These are phyloP conservation scores for Coemansia sp. DNA, from an alignment of 192 early-diverging fungal genomes.

Conservation along the genomic window DNA sequence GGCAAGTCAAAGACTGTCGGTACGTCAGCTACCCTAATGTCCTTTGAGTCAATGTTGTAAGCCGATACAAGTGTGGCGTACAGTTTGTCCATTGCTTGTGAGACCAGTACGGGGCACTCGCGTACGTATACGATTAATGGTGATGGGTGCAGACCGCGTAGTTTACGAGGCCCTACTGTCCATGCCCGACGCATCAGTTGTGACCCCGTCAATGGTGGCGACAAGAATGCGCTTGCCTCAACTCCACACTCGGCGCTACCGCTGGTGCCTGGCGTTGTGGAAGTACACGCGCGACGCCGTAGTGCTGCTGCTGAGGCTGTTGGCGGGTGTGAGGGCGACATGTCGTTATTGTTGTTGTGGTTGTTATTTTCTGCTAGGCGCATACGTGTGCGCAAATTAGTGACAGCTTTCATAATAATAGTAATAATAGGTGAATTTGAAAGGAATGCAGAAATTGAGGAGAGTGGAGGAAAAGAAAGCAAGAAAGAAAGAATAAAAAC, in stretches of 20 bases:
- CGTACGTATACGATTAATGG: conserved; percentile 44
- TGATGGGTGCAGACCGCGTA: conserved; percentile 50
- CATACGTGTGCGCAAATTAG: conserved; percentile 44
- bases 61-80: conserved; percentile 31
- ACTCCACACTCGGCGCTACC: not conserved
- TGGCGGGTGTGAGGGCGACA: not conserved
- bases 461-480: not conserved
- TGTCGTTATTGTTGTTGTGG: not conserved
- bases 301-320: not conserved
- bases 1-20: conserved; percentile 47
- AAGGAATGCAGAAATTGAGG: not conserved
- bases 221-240: conserved; percentile 26
- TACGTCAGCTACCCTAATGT: conserved; percentile 48
- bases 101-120: conserved; percentile 30
- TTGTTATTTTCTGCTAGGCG: conserved; percentile 19
- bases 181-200: conserved; percentile 26
- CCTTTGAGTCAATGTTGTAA: conserved; percentile 36
- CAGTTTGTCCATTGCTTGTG: conserved; percentile 42
- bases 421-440: not conserved
- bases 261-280: conserved; percentile 2
- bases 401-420: conserved; percentile 36
- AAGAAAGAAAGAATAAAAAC: not conserved
- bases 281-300: conserved; percentile 39
- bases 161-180: conserved; percentile 44
- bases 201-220: conserved; percentile 24